Base-by-base conservation (phyloP, 345 rosid species). In the Sonneratia caseolaris region DNA sequence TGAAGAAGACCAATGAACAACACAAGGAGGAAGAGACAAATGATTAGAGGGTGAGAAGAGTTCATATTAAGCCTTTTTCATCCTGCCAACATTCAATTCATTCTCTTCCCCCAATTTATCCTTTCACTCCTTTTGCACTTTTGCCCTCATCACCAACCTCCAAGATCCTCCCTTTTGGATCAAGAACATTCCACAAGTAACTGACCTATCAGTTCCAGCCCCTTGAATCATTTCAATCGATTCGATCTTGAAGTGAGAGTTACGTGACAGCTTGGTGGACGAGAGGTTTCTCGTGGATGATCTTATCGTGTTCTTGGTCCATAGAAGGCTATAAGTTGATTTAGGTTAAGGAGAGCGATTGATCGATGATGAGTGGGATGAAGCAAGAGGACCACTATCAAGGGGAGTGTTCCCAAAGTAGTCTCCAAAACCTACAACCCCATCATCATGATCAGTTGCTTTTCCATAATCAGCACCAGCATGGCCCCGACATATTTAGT, bases 391-490 rank as follows among this genome's bases (percentile, higher is more conserved):
- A 83, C 71, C 86, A n/a, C 32, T 32, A 62, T 11, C 66, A 81
- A 73, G 88, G 82, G 55, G 87, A 88, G 69, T 86, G 86, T 80
- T 85, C 91, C 14, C 85, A 79, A 72, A 53, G 59, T 53, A 62
- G 87, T 48, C 74, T 86, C 79, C 86, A 80, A 71, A 83, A 81
- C 84, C 77, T 82, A 35, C 94, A 90, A 82, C 77, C 79, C 47
- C 87, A 82, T 79, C 97, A 85, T 81, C 91, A 88, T 42, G 86
- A 87, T 74, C 83, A 88, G 24, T 70, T 86, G 76, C 79, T 88
- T 70, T 84, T 84, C 49, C 93, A 86, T 27, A 27, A 27, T 69
- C 82, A 82, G 47, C 86, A 82, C 64, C 87, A 80, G 2, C 86
- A 79, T 0, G 66, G 19, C 83, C 80, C 32, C 70, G 77, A 69